phyloP scores from a whole-genome alignment of 345 rosid species.

The Brassica nigra region DNA sequence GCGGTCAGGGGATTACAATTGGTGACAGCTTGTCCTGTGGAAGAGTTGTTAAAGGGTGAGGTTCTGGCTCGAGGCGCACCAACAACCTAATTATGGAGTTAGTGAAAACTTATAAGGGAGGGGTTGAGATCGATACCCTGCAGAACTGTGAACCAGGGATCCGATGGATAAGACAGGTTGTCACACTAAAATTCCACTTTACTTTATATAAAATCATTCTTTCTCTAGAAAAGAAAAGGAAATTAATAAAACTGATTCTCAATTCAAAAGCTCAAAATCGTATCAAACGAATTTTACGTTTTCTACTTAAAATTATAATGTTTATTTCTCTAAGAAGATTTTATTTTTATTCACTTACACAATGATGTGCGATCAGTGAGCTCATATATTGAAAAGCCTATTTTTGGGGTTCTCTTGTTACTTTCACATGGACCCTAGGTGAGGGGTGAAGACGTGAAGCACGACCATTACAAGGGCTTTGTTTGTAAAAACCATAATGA shows the following conservation, averaged over 20 bases:
- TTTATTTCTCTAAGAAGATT: neutral
- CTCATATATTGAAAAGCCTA: neutral
- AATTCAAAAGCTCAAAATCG: neutral
- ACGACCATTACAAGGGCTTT: neutral
- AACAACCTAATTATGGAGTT: too few relatives aligned
- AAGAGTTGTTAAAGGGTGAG: too few relatives aligned
- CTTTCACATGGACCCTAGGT: neutral
- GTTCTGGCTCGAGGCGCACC: too few relatives aligned
- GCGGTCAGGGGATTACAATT: too few relatives aligned
- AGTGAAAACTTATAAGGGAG: too few relatives aligned
- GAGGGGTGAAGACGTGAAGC: neutral
- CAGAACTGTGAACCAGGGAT: too few relatives aligned
- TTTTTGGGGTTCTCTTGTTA: neutral
- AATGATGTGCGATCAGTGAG: neutral
- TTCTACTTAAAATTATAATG: neutral
- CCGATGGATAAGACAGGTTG: too few relatives aligned
- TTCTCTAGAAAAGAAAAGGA: neutral
- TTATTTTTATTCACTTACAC: neutral
- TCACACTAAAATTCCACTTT: slow-evolving; percentile 8
- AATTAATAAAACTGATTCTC: neutral
- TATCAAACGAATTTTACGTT: neutral
- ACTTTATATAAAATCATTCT: neutral
- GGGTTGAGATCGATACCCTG: too few relatives aligned
- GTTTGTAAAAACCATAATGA: neutral
- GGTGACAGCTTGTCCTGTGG: too few relatives aligned